phyloP scores from a whole-genome alignment of 73 alveolate species.

The Paramecium tetraurelia region DNA sequence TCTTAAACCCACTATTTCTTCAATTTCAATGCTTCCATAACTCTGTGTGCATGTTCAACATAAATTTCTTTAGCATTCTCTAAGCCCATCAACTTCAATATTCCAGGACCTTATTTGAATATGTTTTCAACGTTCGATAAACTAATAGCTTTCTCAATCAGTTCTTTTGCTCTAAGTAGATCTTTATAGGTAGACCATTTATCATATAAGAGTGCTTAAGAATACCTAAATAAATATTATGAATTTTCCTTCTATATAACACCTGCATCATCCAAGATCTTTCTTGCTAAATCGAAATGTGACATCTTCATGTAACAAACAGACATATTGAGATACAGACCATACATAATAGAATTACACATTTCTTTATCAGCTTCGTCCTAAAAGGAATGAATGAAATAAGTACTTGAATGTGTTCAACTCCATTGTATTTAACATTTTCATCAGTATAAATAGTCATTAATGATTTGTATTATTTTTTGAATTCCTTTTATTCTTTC shows the following conservation, averaged over 20 bases:
- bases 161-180: constrained; percentile 33
- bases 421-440: constrained; percentile 45
- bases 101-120: constrained; percentile 59
- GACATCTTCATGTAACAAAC: constrained; percentile 57
- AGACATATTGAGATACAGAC: constrained; percentile 54
- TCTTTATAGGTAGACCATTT: constrained; percentile 55
- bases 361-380: constrained; percentile 58
- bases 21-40: constrained; percentile 24
- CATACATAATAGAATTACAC: constrained; percentile 43
- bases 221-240: constrained; percentile 49
- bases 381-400: not conserved
- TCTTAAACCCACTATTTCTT: constrained; percentile 19
- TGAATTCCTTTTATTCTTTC: constrained; percentile 62
- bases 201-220: constrained; percentile 50
- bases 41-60: constrained; percentile 58
- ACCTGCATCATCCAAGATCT: constrained; percentile 52
- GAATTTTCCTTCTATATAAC: constrained; percentile 47
- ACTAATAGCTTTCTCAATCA: constrained; percentile 44
- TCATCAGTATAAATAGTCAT: constrained; percentile 62
- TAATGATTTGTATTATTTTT: constrained; percentile 57
- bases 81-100: constrained; percentile 54
- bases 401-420: constrained; percentile 27
- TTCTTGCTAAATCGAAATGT: constrained; percentile 54
- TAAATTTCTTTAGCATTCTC: constrained; percentile 56
- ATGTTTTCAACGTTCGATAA: constrained; percentile 48